Base-by-base conservation (phyloP, 257 asterid genomes). In the Solanum piurae region DNA sequence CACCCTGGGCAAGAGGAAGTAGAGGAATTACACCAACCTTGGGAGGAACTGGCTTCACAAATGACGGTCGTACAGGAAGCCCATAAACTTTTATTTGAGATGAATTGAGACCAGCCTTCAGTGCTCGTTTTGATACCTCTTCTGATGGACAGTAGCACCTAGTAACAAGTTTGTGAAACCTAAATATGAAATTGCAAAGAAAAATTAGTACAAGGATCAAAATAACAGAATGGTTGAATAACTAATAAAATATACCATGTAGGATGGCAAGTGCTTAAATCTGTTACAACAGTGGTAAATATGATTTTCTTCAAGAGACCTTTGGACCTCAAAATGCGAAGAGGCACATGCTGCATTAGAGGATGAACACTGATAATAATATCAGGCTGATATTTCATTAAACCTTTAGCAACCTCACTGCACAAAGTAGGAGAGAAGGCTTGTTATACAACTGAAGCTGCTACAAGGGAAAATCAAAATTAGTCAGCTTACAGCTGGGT, bases 101-200 rank as follows among this genome's bases (percentile, higher is more conserved):
- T 84, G 93, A 93, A 86, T 93, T 93, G 77, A 97, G 93, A 82
- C 99, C 99, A 86, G 99, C 99, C 93, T 96, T 94, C 76, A 90
- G n/a, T 88, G 99, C 99, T 87, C 99, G 94, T 92, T 94, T 95
- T 80, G 99, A 95, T 60, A 97, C 95, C 94, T 96, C 98, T 91
- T 96, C 98, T 6, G 99, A 97, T 66, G 99, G 99, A 91, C 96
- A 93, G 88, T 97, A 97, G 88, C 99, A 96, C 88, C 99, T 93
- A 10, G 99, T 97, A 42, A 97, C 99, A 68, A 97, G 99, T 94
- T 97, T 97, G 96, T 97, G 99, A 93, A 97, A 97, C 99, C 99
- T 96, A 89, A 86, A 44, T 75, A 92, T 72, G 85, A 64, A 87
- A 72, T 18, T 87, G 58, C 73, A 86, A 49, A 52, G 88, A 44